A percentile compares a stretch with the other conserved stretches of the same genome.
phyloP scores from a whole-genome alignment of 495 filamentous ascomycete species.

The Aspergillus olivimuriae region DNA sequence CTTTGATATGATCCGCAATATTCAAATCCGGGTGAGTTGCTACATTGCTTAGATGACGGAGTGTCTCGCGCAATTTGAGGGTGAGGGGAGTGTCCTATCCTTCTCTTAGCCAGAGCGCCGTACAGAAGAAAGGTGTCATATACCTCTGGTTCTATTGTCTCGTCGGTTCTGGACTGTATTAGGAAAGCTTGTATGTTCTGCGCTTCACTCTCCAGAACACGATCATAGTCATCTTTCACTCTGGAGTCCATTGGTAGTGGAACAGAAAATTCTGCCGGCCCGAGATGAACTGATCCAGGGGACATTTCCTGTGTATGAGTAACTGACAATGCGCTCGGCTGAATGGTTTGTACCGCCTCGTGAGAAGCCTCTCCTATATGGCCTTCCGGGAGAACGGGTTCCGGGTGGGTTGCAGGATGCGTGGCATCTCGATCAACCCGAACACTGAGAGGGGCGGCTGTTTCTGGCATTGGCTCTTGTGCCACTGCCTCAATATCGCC shows the following conservation, averaged over 20 bases:
- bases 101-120: slow-evolving; percentile 4
- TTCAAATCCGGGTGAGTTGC: slow-evolving; percentile 51
- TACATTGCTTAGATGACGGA: slow-evolving; percentile 41
- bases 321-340: slow-evolving; percentile 37
- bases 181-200: slow-evolving; percentile 24
- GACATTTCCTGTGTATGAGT: slow-evolving; percentile 18
- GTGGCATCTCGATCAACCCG: slow-evolving; percentile 22
- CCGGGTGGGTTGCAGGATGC: slow-evolving; percentile 1
- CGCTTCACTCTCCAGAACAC: slow-evolving; percentile 21
- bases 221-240: slow-evolving; percentile 39
- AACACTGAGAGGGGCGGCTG: slow-evolving; percentile 31
- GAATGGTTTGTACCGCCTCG: slow-evolving; percentile 32
- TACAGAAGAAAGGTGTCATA: neutral
- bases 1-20: slow-evolving; percentile 31
- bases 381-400: neutral
- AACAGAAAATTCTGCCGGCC: slow-evolving; percentile 38
- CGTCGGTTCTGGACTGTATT: slow-evolving; percentile 8
- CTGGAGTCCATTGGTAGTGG: slow-evolving; percentile 42
- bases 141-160: slow-evolving; percentile 18
- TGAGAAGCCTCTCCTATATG: neutral
- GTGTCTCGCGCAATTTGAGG: slow-evolving; percentile 30
- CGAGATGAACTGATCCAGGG: slow-evolving; percentile 37
- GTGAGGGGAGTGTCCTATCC: slow-evolving; percentile 18
- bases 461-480: slow-evolving; percentile 24
- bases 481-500: slow-evolving; percentile 36